Evolutionary conservation across 768 basidiomycete genomes (phyloP).

Genomic region (Vararia minispora): DNA sequence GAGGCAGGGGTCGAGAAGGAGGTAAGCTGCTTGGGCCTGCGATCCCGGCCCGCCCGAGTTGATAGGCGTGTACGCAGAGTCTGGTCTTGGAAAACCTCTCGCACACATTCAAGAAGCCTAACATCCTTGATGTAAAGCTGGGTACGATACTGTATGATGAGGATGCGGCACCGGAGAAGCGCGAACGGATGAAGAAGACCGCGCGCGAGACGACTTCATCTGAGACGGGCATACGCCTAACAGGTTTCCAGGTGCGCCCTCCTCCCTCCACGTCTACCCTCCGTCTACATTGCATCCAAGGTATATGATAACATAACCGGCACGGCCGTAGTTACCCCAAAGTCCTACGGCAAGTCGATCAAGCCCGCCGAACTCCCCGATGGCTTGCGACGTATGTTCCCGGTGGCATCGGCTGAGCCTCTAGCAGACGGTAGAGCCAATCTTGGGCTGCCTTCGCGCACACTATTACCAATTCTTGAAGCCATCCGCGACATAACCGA

Average conservation of each 20-base stretch:
- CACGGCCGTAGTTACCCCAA: conserved; percentile 53
- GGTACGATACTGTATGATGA: conserved; percentile 84
- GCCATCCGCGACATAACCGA: conserved; percentile 40
- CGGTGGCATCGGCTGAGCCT: conserved; percentile 24
- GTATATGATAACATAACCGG: conserved; percentile 56
- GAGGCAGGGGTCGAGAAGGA: conserved; percentile 16
- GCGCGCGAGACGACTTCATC: conserved; percentile 63
- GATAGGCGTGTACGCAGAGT: conserved; percentile 32
- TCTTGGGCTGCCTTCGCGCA: conserved; percentile 42
- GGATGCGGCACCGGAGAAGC: conserved; percentile 56
- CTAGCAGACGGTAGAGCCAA: conserved; percentile 15
- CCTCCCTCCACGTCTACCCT: neutral
- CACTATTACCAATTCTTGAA: conserved; percentile 47
- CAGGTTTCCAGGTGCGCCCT: conserved; percentile 77
- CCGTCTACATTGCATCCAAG: conserved; percentile 25
- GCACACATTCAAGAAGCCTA: conserved; percentile 64
- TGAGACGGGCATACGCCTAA: conserved; percentile 71
- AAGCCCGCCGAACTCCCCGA: conserved; percentile 54
- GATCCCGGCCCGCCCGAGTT: neutral
- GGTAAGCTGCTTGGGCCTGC: conserved; percentile 35
- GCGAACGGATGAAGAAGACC: conserved; percentile 59
- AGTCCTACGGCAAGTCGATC: conserved; percentile 70
- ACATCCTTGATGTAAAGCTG: conserved; percentile 87
- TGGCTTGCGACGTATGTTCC: conserved; percentile 77
- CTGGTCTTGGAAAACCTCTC: conserved; percentile 82